These are phyloP conservation scores for Ensete ventricosum DNA, from an alignment of 176 grass and related monocot genomes.

Conservation along the genomic window DNA sequence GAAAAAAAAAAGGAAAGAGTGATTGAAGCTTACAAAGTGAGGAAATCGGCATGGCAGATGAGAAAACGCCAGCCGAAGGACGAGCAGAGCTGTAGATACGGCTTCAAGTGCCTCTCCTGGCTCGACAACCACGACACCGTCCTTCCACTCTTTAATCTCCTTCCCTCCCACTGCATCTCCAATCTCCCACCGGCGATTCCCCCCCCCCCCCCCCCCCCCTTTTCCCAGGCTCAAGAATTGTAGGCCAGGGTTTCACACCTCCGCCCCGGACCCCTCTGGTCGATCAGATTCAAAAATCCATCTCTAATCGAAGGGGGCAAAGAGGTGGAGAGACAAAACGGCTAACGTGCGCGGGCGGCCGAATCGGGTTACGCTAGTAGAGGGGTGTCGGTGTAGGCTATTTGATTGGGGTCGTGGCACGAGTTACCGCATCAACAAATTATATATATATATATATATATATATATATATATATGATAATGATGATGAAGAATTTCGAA, in stretches of 20 bases:
- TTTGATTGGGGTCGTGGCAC: no score
- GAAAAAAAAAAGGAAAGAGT: neutral
- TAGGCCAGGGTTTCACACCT: neutral
- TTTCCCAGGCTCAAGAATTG: neutral
- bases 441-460: no score
- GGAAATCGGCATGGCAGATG: conserved; percentile 83
- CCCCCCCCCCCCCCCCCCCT: no score
- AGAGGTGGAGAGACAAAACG: no score
- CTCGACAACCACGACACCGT: conserved; percentile 79
- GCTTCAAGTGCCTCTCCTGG: conserved; percentile 61
- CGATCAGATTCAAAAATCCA: no score
- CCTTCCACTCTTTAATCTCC: conserved; percentile 30
- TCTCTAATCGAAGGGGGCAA: no score
- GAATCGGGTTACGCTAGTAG: no score
- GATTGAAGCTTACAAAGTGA: conserved; percentile 40
- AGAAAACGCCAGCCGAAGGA: conserved; percentile 67
- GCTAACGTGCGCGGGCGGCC: no score
- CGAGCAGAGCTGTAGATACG: conserved; percentile 61
- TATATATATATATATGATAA: no score
- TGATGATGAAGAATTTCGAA: no score
- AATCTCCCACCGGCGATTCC: neutral
- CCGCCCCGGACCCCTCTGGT: neutral
- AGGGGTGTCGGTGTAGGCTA: no score
- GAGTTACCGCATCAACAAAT: no score
- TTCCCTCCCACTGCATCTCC: conserved; percentile 30